These are phyloP conservation scores for Linderniella brevidens DNA, from an alignment of 257 asterid species.

Conservation along the genomic window DNA sequence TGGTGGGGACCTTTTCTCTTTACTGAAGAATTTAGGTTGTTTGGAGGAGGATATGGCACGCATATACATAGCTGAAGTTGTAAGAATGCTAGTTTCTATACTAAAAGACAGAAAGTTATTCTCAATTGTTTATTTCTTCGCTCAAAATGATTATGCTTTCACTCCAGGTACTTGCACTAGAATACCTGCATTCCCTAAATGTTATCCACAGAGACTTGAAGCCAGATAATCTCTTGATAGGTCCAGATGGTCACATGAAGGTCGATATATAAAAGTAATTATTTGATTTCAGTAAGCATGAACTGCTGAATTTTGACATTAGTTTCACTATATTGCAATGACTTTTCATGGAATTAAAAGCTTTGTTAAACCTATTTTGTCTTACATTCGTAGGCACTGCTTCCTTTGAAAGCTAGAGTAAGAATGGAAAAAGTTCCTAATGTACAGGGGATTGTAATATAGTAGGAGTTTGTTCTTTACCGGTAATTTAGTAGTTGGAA, in stretches of 20 bases:
- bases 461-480: too few species aligned
- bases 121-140: too few species aligned
- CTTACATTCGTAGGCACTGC: too few species aligned
- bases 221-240: conserved; percentile 94
- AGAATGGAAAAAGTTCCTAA: too few species aligned
- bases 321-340: not conserved
- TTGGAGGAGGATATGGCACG: conserved; percentile 92
- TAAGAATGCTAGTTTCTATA: conserved; percentile 25
- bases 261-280: conserved; percentile 26
- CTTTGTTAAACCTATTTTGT: too few species aligned
- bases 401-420: too few species aligned
- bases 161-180: conserved; percentile 89
- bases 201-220: conserved; percentile 92
- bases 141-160: too few species aligned
- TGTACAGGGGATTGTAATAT: too few species aligned
- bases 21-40: conserved; percentile 83
- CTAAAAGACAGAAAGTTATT: too few species aligned
- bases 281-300: conserved; percentile 10
- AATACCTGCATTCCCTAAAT: conserved; percentile 81
- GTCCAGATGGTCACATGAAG: conserved; percentile 99
- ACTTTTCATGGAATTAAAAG: not conserved
- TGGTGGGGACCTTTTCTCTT: conserved; percentile 95
- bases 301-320: conserved; percentile 10
- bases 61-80: conserved; percentile 91
- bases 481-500: too few species aligned